These are phyloP conservation scores for Phylloporus scabripes DNA, from an alignment of 768 basidiomycete genomes.

Conservation along the genomic window DNA sequence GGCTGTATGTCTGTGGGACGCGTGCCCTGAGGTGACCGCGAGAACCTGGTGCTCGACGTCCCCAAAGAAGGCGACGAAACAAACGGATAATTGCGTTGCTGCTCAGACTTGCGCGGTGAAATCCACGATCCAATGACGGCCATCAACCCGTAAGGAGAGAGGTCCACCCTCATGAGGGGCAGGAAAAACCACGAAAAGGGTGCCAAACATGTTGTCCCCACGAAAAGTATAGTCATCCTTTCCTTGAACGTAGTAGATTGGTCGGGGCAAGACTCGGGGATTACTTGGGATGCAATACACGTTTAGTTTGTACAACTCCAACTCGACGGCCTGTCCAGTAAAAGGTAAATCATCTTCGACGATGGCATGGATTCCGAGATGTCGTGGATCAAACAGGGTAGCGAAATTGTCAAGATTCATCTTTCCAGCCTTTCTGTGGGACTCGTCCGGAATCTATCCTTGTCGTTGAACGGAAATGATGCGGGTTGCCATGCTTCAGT, in stretches of 20 bases:
- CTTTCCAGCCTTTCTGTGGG: neutral
- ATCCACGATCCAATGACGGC: slow-evolving; percentile 36
- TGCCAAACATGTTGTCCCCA: slow-evolving; percentile 42
- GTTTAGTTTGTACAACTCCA: neutral
- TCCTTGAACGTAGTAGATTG: neutral
- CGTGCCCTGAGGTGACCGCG: slow-evolving; percentile 15
- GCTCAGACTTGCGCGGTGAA: slow-evolving; percentile 18
- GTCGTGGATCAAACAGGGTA: neutral
- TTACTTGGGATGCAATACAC: neutral
- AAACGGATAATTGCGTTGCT: slow-evolving; percentile 11
- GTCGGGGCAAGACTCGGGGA: too few relatives aligned
- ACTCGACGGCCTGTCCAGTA: neutral
- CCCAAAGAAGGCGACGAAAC: slow-evolving; percentile 37
- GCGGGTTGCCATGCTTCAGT: too few relatives aligned
- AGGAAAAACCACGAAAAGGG: slow-evolving; percentile 46
- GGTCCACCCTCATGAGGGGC: slow-evolving; percentile 41
- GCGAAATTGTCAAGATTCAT: neutral
- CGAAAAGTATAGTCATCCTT: slow-evolving; percentile 42
- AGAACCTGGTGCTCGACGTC: slow-evolving; percentile 43
- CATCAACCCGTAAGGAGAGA: slow-evolving; percentile 25
- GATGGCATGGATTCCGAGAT: neutral
- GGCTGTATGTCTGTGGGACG: slow-evolving; percentile 40
- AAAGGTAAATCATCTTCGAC: neutral
- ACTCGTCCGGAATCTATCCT: neutral
- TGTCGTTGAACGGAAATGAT: neutral